A percentile compares a stretch with the other conserved stretches of the same genome.
phyloP scores from a whole-genome alignment of 306 rosid species.

The Quercus suber region DNA sequence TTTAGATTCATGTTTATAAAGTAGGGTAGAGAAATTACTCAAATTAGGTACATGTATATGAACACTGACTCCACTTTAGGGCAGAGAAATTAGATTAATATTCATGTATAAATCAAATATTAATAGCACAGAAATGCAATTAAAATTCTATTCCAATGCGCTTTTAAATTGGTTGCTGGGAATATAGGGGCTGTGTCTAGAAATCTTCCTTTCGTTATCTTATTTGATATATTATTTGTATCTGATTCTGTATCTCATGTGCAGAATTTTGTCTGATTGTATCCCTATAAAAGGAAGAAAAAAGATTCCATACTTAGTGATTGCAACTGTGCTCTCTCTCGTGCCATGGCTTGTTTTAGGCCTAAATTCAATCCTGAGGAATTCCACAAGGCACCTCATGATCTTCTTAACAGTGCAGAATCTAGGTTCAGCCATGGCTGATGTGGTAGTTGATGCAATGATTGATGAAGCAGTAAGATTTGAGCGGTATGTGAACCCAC shows the following conservation, averaged over 20 bases:
- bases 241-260: slow-evolving; percentile 27
- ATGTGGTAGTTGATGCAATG: slow-evolving; percentile 91
- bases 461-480: slow-evolving; percentile 80
- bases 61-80: no score
- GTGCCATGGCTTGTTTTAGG: slow-evolving; percentile 76
- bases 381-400: slow-evolving; percentile 63
- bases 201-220: neutral
- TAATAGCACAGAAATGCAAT: neutral
- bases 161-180: neutral
- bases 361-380: slow-evolving; percentile 47
- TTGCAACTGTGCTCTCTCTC: slow-evolving; percentile 78
- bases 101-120: neutral
- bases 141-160: neutral
- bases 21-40: no score
- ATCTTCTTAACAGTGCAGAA: slow-evolving; percentile 68
- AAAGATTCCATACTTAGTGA: slow-evolving; percentile 72
- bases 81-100: no score
- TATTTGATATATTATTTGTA: slow-evolving; percentile 10
- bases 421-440: slow-evolving; percentile 89
- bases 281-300: slow-evolving; percentile 78
- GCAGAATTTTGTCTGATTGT: slow-evolving; percentile 83
- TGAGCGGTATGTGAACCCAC: slow-evolving; percentile 50
- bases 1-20: neutral
- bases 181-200: neutral
- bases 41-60: no score